These are phyloP conservation scores for Tolypocladium inflatum DNA, from an alignment of 2,329 filamentous ascomycete genomes.

Conservation along the genomic window DNA sequence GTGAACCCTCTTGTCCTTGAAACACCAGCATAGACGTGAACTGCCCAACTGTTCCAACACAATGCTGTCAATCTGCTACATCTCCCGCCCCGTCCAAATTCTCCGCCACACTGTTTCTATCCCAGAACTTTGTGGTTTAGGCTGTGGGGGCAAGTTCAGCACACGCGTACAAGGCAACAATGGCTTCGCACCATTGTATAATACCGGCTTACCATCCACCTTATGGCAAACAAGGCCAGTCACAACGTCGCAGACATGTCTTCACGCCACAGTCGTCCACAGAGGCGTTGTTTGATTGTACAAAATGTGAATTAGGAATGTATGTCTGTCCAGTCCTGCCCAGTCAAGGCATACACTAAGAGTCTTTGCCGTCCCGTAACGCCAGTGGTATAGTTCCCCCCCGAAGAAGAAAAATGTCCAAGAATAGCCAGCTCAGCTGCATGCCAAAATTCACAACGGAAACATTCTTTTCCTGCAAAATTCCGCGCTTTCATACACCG, in stretches of 20 bases:
- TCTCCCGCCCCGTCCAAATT: background rate
- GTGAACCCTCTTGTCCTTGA: no score
- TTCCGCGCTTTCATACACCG: background rate
- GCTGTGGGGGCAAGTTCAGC: background rate
- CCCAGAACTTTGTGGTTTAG: background rate
- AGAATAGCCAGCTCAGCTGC: conserved; percentile 1
- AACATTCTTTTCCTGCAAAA: background rate
- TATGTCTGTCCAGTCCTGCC: background rate
- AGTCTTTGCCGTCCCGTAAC: conserved; percentile 4
- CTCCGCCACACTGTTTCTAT: no score
- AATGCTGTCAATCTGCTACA: background rate
- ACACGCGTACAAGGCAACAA: background rate
- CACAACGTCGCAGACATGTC: background rate
- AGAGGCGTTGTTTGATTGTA: background rate
- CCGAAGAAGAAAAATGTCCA: conserved; percentile 1
- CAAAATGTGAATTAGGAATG: background rate
- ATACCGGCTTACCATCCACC: no score
- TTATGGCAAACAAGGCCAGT: background rate
- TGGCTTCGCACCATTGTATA: background rate
- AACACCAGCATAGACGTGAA: no score
- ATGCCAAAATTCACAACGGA: background rate
- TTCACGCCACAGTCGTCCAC: background rate
- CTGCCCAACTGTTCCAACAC: no score
- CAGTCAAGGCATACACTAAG: conserved; percentile 1
- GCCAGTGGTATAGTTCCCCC: conserved; percentile 9